Percentiles rank a stretch among this genome's conserved stretches.
phyloP scores from a whole-genome alignment of 1,284 basidiomycete genomes.

The Puccinia coronata region DNA sequence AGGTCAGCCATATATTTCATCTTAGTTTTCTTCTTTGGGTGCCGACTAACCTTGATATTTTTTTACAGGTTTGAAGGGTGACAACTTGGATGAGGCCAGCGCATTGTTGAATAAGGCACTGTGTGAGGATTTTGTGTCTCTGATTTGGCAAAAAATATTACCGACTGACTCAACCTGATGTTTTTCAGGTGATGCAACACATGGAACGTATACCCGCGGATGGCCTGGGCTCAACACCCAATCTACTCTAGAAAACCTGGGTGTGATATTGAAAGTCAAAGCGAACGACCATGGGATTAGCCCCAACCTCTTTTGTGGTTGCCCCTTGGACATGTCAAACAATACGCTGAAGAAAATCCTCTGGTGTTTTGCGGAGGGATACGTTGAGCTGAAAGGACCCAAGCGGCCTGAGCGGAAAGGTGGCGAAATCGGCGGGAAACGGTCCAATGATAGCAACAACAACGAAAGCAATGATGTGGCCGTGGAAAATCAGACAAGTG shows the following conservation, averaged over 20 bases:
- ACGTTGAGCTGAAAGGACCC: background rate
- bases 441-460: too few species aligned
- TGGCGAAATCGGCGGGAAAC: too few species aligned
- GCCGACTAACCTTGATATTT: background rate
- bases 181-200: background rate
- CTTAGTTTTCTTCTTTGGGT: too few species aligned
- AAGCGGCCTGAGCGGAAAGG: too few species aligned
- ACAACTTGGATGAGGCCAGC: background rate
- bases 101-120: background rate
- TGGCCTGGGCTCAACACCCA: background rate
- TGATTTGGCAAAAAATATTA: too few species aligned
- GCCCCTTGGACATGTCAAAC: background rate
- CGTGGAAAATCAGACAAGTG: too few species aligned
- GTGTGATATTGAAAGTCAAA: slow-evolving; percentile 10
- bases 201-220: background rate
- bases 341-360: background rate
- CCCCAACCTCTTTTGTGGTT: background rate
- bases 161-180: background rate
- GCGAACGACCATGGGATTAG: background rate
- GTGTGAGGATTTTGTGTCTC: background rate
- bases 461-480: too few species aligned
- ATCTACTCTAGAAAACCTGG: background rate
- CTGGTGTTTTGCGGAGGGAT: background rate
- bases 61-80: background rate
- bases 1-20: background rate